Evolutionary conservation across 164 flowering plant genomes (phyloP).

Genomic region (Berberis thunbergii): DNA sequence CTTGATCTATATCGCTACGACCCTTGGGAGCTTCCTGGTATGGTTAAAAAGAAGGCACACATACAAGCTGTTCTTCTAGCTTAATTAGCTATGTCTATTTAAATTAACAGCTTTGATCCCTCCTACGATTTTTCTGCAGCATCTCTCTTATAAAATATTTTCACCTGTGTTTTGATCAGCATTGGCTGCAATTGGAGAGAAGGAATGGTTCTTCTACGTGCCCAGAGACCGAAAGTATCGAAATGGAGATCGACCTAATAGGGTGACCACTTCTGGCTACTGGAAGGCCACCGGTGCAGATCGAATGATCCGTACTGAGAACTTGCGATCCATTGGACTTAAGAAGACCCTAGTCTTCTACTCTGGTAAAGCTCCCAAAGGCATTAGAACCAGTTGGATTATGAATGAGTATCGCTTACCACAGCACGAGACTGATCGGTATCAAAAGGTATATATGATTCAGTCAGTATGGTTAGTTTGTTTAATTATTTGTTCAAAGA

Average conservation of each 20-base stretch:
- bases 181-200: constrained; percentile 95
- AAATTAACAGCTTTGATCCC: too few species aligned
- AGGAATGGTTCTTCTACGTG: constrained; percentile 96
- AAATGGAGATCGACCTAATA: constrained; percentile 91
- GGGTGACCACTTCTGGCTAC: constrained; percentile 92
- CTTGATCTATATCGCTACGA: constrained; percentile 94
- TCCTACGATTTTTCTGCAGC: too few species aligned
- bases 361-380: constrained; percentile 98
- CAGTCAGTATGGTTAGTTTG: too few species aligned
- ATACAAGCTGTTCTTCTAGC: too few species aligned
- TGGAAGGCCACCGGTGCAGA: constrained; percentile 99
- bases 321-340: constrained; percentile 61
- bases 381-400: constrained; percentile 91
- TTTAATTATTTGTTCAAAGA: too few species aligned
- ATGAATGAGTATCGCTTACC: constrained; percentile 98
- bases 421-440: constrained; percentile 74
- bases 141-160: too few species aligned
- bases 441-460: constrained; percentile 47
- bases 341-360: constrained; percentile 98
- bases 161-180: constrained; percentile 26
- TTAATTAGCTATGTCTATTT: too few species aligned
- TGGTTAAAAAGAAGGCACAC: too few species aligned
- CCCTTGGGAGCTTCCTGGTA: constrained; percentile 99
- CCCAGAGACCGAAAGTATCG: constrained; percentile 92
- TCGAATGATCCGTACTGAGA: constrained; percentile 73